Evolutionary conservation across 352 stramenopile species (phyloP).

Genomic region (Phytophthora sp.): DNA sequence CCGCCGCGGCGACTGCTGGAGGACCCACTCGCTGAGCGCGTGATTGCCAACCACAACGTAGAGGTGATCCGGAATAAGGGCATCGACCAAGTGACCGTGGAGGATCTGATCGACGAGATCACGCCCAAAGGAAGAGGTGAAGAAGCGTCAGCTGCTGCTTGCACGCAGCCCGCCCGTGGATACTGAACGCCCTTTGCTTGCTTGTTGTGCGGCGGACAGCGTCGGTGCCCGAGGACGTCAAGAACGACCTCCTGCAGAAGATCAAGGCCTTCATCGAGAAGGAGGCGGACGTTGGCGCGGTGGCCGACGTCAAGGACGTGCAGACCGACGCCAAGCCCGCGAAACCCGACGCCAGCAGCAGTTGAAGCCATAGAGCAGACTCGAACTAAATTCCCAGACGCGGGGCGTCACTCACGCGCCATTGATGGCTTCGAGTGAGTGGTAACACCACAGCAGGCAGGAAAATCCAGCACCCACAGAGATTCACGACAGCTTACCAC

Average conservation of each 20-base stretch:
- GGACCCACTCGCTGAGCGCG: too few relatives aligned
- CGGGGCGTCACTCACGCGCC: not conserved
- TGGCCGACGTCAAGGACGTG: not conserved
- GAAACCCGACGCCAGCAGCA: not conserved
- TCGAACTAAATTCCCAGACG: constrained; percentile 22
- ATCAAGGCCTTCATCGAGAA: constrained; percentile 93
- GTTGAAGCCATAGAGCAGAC: constrained; percentile 15
- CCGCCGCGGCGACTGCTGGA: not conserved
- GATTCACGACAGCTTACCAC: constrained; percentile 17
- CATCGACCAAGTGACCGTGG: constrained; percentile 94
- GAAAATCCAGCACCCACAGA: constrained; percentile 21
- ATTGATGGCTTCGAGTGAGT: constrained; percentile 5
- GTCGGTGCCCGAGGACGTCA: constrained; percentile 91
- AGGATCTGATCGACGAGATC: constrained; percentile 94
- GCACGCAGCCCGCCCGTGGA: too few relatives aligned
- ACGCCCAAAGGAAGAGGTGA: constrained; percentile 86
- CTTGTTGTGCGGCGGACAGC: constrained; percentile 15
- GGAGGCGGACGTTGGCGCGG: constrained; percentile 40
- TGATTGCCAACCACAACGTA: constrained; percentile 32
- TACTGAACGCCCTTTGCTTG: too few relatives aligned
- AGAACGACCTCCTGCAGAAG: constrained; percentile 89
- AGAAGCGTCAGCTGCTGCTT: not conserved
- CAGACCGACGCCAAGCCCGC: not conserved
- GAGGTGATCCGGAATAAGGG: constrained; percentile 94
- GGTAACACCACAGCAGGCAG: constrained; percentile 16